Evolutionary conservation across 148 eudicot genomes (phyloP).

Genomic region (Fagopyrum tataricum): DNA sequence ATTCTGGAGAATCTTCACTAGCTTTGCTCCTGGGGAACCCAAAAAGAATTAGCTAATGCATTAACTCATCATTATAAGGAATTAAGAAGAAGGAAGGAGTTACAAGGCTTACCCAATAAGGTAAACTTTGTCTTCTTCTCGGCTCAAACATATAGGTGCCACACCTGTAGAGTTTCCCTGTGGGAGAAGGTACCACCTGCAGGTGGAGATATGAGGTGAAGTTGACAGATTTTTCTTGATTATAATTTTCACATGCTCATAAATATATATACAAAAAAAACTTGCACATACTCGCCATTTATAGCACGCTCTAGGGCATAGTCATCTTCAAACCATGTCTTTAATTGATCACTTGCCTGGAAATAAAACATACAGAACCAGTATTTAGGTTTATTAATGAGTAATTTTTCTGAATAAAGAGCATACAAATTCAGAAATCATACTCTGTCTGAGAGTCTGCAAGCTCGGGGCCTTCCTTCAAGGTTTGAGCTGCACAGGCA

Average conservation of each 20-base stretch:
- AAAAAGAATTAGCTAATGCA: background rate
- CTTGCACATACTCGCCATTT: slow-evolving; percentile 60
- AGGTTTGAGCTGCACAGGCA: slow-evolving; percentile 34
- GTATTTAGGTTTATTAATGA: background rate
- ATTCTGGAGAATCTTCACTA: slow-evolving; percentile 41
- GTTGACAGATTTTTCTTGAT: background rate
- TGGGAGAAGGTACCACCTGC: slow-evolving; percentile 90
- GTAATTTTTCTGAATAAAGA: background rate
- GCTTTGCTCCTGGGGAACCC: slow-evolving; percentile 36
- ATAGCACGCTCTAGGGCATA: slow-evolving; percentile 94
- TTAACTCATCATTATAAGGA: background rate
- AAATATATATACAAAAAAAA: background rate
- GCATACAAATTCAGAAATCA: background rate
- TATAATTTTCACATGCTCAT: background rate
- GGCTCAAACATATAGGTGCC: slow-evolving; percentile 46
- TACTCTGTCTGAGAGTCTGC: slow-evolving; percentile 47
- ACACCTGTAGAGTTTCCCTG: slow-evolving; percentile 31
- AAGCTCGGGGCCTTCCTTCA: slow-evolving; percentile 57
- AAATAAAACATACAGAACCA: slow-evolving; percentile 8
- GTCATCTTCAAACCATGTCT: slow-evolving; percentile 79
- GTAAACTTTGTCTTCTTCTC: slow-evolving; percentile 56
- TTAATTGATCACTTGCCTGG: slow-evolving; percentile 68
- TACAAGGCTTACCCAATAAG: slow-evolving; percentile 51
- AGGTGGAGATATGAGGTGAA: background rate
- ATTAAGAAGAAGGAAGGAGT: background rate